Base-by-base conservation (phyloP, 140 eudicot species). In the Cichorium intybus region DNA sequence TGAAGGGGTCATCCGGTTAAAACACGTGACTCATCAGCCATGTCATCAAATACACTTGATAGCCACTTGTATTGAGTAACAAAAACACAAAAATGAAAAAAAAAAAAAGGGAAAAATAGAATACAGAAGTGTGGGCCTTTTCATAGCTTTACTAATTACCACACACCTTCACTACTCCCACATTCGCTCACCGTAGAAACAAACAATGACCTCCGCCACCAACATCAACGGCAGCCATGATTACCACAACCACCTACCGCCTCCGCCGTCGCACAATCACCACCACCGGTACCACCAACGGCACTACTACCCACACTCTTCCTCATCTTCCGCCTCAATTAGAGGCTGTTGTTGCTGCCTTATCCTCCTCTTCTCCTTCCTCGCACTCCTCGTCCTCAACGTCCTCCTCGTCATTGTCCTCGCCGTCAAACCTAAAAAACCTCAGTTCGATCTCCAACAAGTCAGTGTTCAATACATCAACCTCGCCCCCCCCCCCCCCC, bases 291-390 rank as follows among this genome's bases (percentile, higher is more conserved):
- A 70, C 68, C 17, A 60, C 17, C 63, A 75, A 62, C 63, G 74
- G 21, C 59, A 73, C 66, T 43, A 80, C 24, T 33, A 69, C 10
- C 73, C 80, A 24, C 46, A 71, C 58, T 59, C 81, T 47, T 39
- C 90, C 31, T 76, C 79, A 12, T 74, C 87, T 7, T 54, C 85
- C 39, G 88, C 98, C 60, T 77, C 95, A 6, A 60, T 92, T 35
- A 80, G 84, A 50, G 98, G 98, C 69, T 92, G 98, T 66, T 88
- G 95, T 78, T 92, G 99, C 80, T 93, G 96, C 56, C 86, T 93
- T 24, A 78, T 93, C 80, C 95, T 93, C 66, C 80, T 93, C 49
- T 78, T 92, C 81, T 79, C 93, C 66, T 80, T 92, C 87, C 79
- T 92, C 52, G 71, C 75, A 1, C 93, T 88, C 63, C 77, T 88